Percentiles rank a stretch among this genome's conserved stretches.
Conservation (phyloP, 2,329 filamentous ascomycete genomes). For the Xylaria arbuscula region DNA sequence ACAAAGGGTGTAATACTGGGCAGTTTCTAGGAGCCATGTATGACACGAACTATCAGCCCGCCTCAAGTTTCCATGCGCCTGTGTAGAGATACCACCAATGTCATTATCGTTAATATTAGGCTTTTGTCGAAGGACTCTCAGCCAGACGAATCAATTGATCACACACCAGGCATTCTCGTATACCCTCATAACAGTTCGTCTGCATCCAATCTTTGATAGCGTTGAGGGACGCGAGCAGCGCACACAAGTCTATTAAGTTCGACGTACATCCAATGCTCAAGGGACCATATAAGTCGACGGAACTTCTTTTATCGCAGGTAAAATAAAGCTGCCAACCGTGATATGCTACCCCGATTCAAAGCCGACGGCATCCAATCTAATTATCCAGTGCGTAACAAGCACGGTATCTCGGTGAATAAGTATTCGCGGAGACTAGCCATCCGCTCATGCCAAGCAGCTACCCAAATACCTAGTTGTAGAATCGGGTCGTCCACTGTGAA, state of each 20-base stretch:
- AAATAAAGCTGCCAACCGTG: slow-evolving; percentile 24
- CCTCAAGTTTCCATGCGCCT: too few relatives aligned
- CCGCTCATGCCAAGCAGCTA: slow-evolving; percentile 24
- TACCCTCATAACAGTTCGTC: slow-evolving; percentile 3
- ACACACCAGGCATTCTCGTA: neutral
- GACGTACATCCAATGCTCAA: neutral
- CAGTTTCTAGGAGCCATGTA: too few relatives aligned
- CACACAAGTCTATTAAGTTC: neutral
- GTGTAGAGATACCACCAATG: too few relatives aligned
- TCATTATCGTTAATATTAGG: too few relatives aligned
- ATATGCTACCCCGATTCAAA: neutral
- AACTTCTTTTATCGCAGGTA: slow-evolving; percentile 1
- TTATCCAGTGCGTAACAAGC: neutral
- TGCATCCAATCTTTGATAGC: slow-evolving; percentile 15
- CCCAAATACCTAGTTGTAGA: slow-evolving; percentile 15
- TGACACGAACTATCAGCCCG: too few relatives aligned
- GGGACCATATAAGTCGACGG: slow-evolving; percentile 8
- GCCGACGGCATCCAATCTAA: neutral
- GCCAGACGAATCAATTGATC: too few relatives aligned
- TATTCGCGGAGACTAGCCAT: slow-evolving; percentile 9
- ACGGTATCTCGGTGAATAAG: neutral
- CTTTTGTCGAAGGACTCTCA: too few relatives aligned
- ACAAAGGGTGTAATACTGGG: too few relatives aligned
- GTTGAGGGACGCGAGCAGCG: neutral
- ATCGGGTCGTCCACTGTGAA: slow-evolving; percentile 4